Evolutionary conservation across 495 filamentous ascomycete species (phyloP).

Genomic region (Neurospora sp.): DNA sequence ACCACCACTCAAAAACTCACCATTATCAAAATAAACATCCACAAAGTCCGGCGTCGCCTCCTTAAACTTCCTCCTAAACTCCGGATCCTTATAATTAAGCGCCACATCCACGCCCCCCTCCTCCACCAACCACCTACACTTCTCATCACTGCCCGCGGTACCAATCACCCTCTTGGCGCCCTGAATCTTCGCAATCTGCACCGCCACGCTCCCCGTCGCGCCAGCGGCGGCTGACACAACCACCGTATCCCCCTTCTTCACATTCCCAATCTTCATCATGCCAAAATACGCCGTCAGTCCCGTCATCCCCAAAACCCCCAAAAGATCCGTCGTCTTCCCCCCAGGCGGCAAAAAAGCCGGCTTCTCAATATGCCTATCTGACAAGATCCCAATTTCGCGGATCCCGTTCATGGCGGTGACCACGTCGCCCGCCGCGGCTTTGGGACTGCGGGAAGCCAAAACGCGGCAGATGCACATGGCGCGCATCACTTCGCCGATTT

Average conservation of each 20-base stretch:
- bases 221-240: conserved; percentile 47
- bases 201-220: conserved; percentile 57
- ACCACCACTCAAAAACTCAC: conserved; percentile 7
- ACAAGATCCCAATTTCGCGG: conserved; percentile 50
- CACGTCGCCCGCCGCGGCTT: conserved; percentile 43
- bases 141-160: conserved; percentile 54
- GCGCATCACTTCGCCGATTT: conserved; percentile 59
- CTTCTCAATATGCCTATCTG: conserved; percentile 34
- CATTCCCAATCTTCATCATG: conserved; percentile 48
- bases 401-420: conserved; percentile 47
- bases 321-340: conserved; percentile 45
- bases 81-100: conserved; percentile 53
- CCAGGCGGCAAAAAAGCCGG: conserved; percentile 38
- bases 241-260: conserved; percentile 50
- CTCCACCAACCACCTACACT: conserved; percentile 51
- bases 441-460: conserved; percentile 27
- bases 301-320: conserved; percentile 52
- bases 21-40: conserved; percentile 62
- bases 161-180: conserved; percentile 48
- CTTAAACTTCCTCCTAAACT: conserved; percentile 47
- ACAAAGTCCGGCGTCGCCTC: conserved; percentile 51
- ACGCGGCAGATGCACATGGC: conserved; percentile 47
- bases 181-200: conserved; percentile 59
- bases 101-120: conserved; percentile 53
- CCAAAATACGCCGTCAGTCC: conserved; percentile 62